Conservation (phyloP, 257 asterid species). For the Mitragyna speciosa region DNA sequence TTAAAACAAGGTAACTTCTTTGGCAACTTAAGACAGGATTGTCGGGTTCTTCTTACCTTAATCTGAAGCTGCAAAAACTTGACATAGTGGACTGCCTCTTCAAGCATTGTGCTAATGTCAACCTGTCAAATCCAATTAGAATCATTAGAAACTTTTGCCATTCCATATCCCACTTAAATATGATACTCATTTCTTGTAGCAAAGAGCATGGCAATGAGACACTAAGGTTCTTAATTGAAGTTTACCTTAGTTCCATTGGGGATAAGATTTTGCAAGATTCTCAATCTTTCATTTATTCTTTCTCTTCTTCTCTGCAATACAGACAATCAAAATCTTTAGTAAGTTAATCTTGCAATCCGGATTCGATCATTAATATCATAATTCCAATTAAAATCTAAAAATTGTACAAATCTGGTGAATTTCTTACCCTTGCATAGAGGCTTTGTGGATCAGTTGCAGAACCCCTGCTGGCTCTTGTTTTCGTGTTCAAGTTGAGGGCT, state of each 20-base stretch:
- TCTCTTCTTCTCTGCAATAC: constrained; percentile 77
- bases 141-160: background rate
- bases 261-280: constrained; percentile 78
- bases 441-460: constrained; percentile 92
- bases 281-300: constrained; percentile 79
- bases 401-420: background rate
- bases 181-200: background rate
- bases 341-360: background rate
- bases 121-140: constrained; percentile 33
- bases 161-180: background rate
- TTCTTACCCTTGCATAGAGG: constrained; percentile 82
- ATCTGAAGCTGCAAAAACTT: constrained; percentile 87
- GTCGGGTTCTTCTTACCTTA: constrained; percentile 45
- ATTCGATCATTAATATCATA: background rate
- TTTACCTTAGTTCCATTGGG: constrained; percentile 88
- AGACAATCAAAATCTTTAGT: background rate
- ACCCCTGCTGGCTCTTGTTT: constrained; percentile 58
- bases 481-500: constrained; percentile 41
- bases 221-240: background rate
- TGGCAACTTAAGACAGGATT: background rate
- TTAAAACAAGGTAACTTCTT: background rate
- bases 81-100: constrained; percentile 89
- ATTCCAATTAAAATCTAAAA: background rate
- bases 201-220: background rate
- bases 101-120: constrained; percentile 96